These are phyloP conservation scores for Hypericum androsaemum DNA, from an alignment of 345 rosid species.

Conservation along the genomic window DNA sequence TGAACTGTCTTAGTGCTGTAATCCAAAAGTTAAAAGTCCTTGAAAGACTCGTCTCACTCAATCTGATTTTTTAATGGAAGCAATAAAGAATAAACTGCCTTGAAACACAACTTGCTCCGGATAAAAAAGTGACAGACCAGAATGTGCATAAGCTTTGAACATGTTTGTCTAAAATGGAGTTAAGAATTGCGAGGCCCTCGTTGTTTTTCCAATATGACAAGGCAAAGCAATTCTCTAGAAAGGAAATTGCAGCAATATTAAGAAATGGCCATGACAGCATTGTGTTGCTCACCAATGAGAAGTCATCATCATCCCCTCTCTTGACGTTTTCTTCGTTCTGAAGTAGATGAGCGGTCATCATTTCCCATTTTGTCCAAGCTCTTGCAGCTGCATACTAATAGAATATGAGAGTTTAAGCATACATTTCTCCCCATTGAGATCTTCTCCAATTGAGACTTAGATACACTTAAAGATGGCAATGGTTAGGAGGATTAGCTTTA, in stretches of 20 bases:
- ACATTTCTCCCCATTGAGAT: not conserved
- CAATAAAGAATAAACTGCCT: too few relatives aligned
- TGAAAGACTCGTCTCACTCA: too few relatives aligned
- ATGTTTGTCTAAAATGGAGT: too few relatives aligned
- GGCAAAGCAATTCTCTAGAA: not conserved
- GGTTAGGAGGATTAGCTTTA: not conserved
- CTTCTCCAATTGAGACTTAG: not conserved
- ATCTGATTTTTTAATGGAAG: too few relatives aligned
- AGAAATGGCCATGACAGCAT: too few relatives aligned
- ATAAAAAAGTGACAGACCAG: too few relatives aligned
- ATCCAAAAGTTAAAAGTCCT: too few relatives aligned
- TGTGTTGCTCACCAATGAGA: constrained; percentile 58
- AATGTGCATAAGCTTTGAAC: too few relatives aligned
- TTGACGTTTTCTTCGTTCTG: constrained; percentile 70
- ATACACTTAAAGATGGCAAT: not conserved
- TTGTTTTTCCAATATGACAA: not conserved
- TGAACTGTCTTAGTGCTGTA: too few relatives aligned
- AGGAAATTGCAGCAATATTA: not conserved
- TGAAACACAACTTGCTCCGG: too few relatives aligned
- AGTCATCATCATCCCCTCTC: constrained; percentile 78
- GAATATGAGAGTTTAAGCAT: constrained; percentile 14
- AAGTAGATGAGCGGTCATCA: constrained; percentile 87
- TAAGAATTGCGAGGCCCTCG: too few relatives aligned
- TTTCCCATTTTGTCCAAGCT: constrained; percentile 97
- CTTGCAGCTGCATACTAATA: constrained; percentile 84